Evolutionary conservation across 352 stramenopile species (phyloP), one percentile per base, ranked within the genome.

Genomic region (Phytophthora capsici): DNA sequence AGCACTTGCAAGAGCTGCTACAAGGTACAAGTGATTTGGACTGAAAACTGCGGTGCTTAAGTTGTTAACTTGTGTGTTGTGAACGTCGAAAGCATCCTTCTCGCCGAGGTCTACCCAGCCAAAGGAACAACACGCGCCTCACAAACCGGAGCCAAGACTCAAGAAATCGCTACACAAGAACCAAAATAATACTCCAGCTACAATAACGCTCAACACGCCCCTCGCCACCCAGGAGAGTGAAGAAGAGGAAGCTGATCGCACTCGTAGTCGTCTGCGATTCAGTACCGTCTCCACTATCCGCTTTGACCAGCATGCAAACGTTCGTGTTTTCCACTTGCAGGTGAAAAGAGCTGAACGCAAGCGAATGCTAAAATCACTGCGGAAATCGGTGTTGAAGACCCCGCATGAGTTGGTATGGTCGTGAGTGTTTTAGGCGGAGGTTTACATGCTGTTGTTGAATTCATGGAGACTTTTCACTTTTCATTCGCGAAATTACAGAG

Each of bases 1-100:
- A 53, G 8, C 57, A 71, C 30, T 38, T 67, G 26, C 43, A 6
- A 10, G 49, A 71, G 1, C 50, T 63, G 9, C 1, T 71, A 14
- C 37, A 30, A 45, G 48, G 61, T 58, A 25, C 23, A 7, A 47
- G 17, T 34, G 8, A 3, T 25, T 41, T 20, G 14, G 10, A 25
- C 3, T 10, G 8, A 14, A 34, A 13, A 4, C 17, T 14, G 17
- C 30, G 40, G 40, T 47, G 7, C 44, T 13, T 41, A 6, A 19
- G 14, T 3, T 38, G 23, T 4, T n/a, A 22, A 20, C 6, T 34
- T 45, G 13, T 59, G 14, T 34, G 7, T 5, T 6, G 17, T 30
- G 60, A 60, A 53, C 8, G 9, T 22, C 7, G 23, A 4, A 4
- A 10, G 22, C 47, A 8, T 22, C 53, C 16, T 47, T 54, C 16